Evolutionary conservation across 208 protist genomes (phyloP), one percentile per base, ranked within the genome.

Genomic region (Crithidia fasciculata): DNA sequence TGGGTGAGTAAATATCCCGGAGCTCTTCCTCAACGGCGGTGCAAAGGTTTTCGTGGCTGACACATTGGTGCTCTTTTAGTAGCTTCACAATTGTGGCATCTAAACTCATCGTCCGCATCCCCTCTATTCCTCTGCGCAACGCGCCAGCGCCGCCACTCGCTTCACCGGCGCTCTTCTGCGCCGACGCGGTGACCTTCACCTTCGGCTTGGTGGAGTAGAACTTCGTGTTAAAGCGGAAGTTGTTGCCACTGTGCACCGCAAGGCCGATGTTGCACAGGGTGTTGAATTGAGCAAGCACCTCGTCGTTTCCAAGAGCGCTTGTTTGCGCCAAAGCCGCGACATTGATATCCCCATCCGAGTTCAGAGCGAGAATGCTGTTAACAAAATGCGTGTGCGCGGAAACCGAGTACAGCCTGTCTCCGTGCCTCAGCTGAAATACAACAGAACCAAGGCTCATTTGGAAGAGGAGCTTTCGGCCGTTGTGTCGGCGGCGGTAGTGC

Each of bases 351-450:
- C 55, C 67, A 56, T 91, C 61, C 5, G 43, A 49, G 64, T 91
- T 88, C 5, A 91, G 69, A 5, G 79, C 83, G 47, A 87, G 53
- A 64, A 96, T 76, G 52, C 77, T 91, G 57, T 84, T 86, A 9
- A 86, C 83, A 80, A 93, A 94, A 19, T 89, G 67, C 8, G 92
- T 92, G 47, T 86, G 87, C 43, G 89, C 86, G 15, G 80, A 72
- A 16, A 96, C 72, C 8, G 70, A 60, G 71, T 92, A 94, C 19
- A 9, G 52, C 63, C 71, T 79, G 3, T 63, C 62, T 18, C 76
- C 75, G 54, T 86, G 80, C 5, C 52, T 49, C 16, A 94, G 75
- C 49, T 78, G 53, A 73, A 93, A 92, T n/a, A 56, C 60, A 13
- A 94, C 82, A 13, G 80, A 91, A 2, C 92, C 92, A 7, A 89